Conservation (phyloP, 306 rosid species). For the Quercus variabilis region DNA sequence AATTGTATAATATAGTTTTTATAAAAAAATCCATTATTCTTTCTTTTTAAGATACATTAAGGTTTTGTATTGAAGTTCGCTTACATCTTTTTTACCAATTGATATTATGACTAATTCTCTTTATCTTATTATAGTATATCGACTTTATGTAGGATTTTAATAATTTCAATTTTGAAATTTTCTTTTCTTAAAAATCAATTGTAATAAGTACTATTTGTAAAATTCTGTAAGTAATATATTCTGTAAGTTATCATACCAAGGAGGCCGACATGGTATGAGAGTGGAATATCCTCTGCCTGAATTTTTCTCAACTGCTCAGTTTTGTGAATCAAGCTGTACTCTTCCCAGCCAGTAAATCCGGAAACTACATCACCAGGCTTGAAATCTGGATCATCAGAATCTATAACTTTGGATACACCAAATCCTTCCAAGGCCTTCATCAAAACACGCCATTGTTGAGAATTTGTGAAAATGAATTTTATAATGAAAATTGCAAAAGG, state of each 20-base stretch:
- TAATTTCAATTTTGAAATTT: no score
- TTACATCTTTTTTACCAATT: no score
- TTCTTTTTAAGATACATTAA: no score
- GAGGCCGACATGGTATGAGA: slow-evolving; percentile 50
- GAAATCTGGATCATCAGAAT: slow-evolving; percentile 41
- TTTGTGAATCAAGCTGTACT: slow-evolving; percentile 35
- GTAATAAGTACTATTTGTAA: neutral
- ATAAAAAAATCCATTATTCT: no score
- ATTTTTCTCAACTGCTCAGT: slow-evolving; percentile 32
- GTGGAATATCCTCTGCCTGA: slow-evolving; percentile 32
- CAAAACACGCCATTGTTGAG: neutral
- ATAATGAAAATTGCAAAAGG: neutral
- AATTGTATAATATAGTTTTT: no score
- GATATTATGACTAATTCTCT: no score
- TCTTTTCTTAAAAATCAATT: neutral
- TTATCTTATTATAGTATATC: no score
- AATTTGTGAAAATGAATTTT: neutral
- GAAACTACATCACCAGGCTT: slow-evolving; percentile 40
- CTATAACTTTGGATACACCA: slow-evolving; percentile 46
- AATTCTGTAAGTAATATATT: no score
- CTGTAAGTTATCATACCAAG: slow-evolving; percentile 34
- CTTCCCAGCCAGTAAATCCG: slow-evolving; percentile 47
- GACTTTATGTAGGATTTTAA: no score
- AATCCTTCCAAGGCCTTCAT: slow-evolving; percentile 49
- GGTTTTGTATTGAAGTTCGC: no score